Percentiles rank a stretch among this genome's conserved stretches.
Evolutionary conservation across 805 yeast species (phyloP).

Genomic region (Lachancea kluyveri): DNA sequence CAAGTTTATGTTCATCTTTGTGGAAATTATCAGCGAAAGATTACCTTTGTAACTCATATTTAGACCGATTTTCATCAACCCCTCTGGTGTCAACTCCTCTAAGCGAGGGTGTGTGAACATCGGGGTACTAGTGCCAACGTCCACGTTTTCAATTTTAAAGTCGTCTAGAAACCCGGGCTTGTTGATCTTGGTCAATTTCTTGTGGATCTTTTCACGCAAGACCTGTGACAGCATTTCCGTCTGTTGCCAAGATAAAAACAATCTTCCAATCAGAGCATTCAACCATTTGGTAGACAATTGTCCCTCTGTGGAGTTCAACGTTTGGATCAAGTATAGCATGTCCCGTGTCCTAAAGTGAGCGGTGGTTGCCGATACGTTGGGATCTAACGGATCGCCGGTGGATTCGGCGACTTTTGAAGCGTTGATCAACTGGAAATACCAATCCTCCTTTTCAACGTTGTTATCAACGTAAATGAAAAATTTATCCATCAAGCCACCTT

Average conservation of each 20-base stretch:
- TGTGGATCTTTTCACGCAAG: constrained; percentile 53
- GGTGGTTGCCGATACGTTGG: constrained; percentile 63
- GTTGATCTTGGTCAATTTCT: constrained; percentile 71
- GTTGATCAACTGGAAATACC: constrained; percentile 81
- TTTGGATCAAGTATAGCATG: constrained; percentile 66
- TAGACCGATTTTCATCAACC: constrained; percentile 56
- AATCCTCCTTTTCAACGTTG: constrained; percentile 82
- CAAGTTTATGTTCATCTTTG: constrained; percentile 69
- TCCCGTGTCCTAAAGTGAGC: constrained; percentile 66
- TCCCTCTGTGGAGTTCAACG: constrained; percentile 75
- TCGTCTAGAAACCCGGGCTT: constrained; percentile 86
- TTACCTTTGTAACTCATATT: constrained; percentile 69
- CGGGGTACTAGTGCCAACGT: constrained; percentile 79
- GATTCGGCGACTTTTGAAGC: constrained; percentile 50
- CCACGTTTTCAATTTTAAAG: constrained; percentile 62
- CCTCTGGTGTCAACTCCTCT: constrained; percentile 70
- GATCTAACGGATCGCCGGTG: constrained; percentile 37
- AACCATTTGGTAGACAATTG: constrained; percentile 85
- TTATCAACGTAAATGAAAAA: constrained; percentile 70
- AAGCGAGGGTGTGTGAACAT: constrained; percentile 67
- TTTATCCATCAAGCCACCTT: constrained; percentile 20
- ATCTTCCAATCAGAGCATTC: constrained; percentile 78
- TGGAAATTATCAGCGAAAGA: constrained; percentile 69
- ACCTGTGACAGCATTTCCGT: constrained; percentile 59
- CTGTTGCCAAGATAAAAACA: constrained; percentile 69